These are phyloP conservation scores for Martiniozyma asiatica DNA, from an alignment of 1,139 yeast species.

Conservation along the genomic window DNA sequence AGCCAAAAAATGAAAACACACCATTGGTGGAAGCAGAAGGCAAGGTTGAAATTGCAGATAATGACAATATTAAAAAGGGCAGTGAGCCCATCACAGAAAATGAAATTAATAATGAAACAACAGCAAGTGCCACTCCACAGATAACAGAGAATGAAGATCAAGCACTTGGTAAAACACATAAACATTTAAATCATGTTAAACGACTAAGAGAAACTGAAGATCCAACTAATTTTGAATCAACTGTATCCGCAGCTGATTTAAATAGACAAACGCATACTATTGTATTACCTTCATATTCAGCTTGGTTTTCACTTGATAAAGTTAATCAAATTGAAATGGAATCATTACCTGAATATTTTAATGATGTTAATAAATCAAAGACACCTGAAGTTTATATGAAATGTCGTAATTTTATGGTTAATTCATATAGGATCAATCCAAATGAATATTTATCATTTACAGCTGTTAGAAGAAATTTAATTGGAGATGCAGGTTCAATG, in stretches of 20 bases:
- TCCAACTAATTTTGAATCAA: constrained; percentile 5
- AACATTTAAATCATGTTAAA: too few relatives aligned
- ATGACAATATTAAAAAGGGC: not conserved
- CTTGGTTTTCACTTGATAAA: constrained; percentile 74
- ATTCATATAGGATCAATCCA: constrained; percentile 85
- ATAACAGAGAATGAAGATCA: not conserved
- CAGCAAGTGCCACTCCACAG: not conserved
- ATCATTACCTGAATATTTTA: constrained; percentile 87
- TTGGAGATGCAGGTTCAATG: constrained; percentile 92
- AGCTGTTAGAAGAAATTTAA: constrained; percentile 86
- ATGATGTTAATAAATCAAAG: constrained; percentile 50
- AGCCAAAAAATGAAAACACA: too few relatives aligned
- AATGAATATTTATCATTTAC: constrained; percentile 87
- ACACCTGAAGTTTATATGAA: constrained; percentile 80
- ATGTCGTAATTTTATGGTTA: constrained; percentile 89
- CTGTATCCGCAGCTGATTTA: constrained; percentile 11
- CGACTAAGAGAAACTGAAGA: too few relatives aligned
- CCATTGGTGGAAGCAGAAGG: not conserved
- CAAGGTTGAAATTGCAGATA: constrained; percentile 1
- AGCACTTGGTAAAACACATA: not conserved
- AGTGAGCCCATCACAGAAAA: not conserved
- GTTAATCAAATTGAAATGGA: constrained; percentile 55
- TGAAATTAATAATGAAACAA: not conserved
- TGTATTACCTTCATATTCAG: constrained; percentile 84
- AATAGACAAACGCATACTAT: constrained; percentile 69